Base-by-base conservation (phyloP, 2,329 filamentous ascomycete genomes). In the Ceratocystis papillata region DNA sequence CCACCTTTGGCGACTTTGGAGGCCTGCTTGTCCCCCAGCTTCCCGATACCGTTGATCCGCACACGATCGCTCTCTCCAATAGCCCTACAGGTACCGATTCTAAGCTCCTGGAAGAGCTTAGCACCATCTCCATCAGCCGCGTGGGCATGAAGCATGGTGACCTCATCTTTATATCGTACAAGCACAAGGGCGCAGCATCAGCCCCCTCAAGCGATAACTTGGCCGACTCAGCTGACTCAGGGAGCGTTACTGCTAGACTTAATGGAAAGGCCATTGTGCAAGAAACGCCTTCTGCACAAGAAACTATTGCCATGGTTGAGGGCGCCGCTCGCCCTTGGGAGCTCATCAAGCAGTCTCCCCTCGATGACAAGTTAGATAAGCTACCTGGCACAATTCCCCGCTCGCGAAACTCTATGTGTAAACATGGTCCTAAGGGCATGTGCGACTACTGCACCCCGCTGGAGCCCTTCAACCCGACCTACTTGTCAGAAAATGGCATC, bases 391-490 rank as follows among this genome's bases (percentile, higher is more conserved):
- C 96, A 78, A 96, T 96, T 63, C 79, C 84, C 22, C 81, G 92
- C 69, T 83, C 83, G 69, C 82, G 82, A 67, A 90, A 96, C 74
- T 89, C 89, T 74, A 94, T 99, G 91, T 99, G 94, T 78, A 87
- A 90, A 69, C 94, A 99, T 75, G 93, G 93, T 1, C 87, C 88
- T 63, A 97, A 96, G 77, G 94, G 94, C 74, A 99, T 99, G 94
- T 99, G 94, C 76, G 94, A 99, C 77, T 95, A 96, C 77, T 99
- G 94, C 78, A 96, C 96, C 84, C 95, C 95, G 0, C 78, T 97
- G 63, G 94, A 99, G 73, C 94, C 94, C 0, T 99, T 96, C 76
- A 87, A 95, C 72, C 76, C 87, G n/a, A 86, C 86, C 66, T 96
- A 96, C 72, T 82, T 99, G 20, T 84, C 85, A 37, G 93, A 99